Evolutionary conservation across 2,329 filamentous ascomycete genomes (phyloP), one percentile per base, ranked within the genome.

Genomic region (Fusarium pseudocircinatum): DNA sequence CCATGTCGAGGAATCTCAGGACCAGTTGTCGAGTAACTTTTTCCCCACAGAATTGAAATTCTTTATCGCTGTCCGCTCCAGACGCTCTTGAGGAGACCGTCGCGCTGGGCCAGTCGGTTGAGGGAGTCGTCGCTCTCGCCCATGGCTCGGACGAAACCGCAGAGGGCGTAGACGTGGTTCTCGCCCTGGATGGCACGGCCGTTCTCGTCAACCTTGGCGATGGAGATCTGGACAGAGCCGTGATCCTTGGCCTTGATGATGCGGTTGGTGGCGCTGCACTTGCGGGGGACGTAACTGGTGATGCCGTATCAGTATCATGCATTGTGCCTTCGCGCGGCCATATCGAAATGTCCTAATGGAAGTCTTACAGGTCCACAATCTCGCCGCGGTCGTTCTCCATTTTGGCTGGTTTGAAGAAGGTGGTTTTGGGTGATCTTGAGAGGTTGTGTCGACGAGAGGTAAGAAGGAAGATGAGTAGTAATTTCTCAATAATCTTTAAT

Each of bases 311-410:
- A 81, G 77, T 77, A 80, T 73, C 46, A 59, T 70, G 22, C 39
- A 72, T 72, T 63, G 43, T 64, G 75, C 64, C 64, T 73, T 69
- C 65, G 61, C 70, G 63, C 59, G 32, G 47, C 70, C 59, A 52
- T 37, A 16, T 46, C 49, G 42, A 49, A 49, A 60, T 60, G 42
- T 63, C 65, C 61, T 39, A 77, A 74, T 67, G 66, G 59, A 67
- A 69, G 78, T 87, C 92, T 87, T 92, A 97, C 94, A 97, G 95
- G 89, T 98, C 96, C 87, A 98, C 96, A 89, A 98, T 95, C 88
- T 98, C 95, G 89, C 96, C 96, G 89, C 95, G 95, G 90, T 98
- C 96, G 95, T 99, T 99, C 92, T 99, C 96, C 96, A 98, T 99
- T 88, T 90, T 95, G 84, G 82, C 86, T 83, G 81, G 80, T 75